Evolutionary conservation across 495 filamentous ascomycete species (phyloP).

Genomic region (Penicillium pancosmium): DNA sequence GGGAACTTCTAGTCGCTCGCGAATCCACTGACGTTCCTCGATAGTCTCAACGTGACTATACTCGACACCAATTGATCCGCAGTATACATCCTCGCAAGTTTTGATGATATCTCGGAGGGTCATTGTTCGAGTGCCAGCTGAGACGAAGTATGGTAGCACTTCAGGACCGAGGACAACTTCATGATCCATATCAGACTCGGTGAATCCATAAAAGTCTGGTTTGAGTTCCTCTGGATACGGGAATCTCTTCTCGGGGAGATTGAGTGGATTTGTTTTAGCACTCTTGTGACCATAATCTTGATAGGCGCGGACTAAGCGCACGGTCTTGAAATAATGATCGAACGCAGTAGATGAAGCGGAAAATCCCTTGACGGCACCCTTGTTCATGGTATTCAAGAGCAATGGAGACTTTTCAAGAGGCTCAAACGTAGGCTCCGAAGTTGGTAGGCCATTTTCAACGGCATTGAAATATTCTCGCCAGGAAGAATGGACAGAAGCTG

Average conservation of each 20-base stretch:
- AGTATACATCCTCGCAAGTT: conserved; percentile 93
- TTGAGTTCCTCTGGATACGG: conserved; percentile 85
- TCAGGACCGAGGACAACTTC: conserved; percentile 92
- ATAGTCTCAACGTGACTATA: conserved; percentile 98
- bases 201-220: conserved; percentile 91
- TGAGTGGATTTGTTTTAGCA: conserved; percentile 93
- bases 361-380: conserved; percentile 92
- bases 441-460: conserved; percentile 87
- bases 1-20: conserved; percentile 90
- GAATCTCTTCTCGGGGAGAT: conserved; percentile 84
- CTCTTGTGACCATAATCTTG: conserved; percentile 98
- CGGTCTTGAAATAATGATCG: conserved; percentile 95
- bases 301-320: conserved; percentile 93
- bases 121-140: conserved; percentile 84
- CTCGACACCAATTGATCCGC: conserved; percentile 92
- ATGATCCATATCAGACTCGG: conserved; percentile 90
- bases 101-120: conserved; percentile 90
- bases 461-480: conserved; percentile 99
- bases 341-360: conserved; percentile 92
- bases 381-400: conserved; percentile 65
- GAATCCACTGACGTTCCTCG: conserved; percentile 96
- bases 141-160: conserved; percentile 91
- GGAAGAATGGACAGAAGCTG: conserved; percentile 90
- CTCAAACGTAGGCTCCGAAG: not conserved
- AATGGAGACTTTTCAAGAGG: not conserved